Evolutionary conservation across 148 eudicot species (phyloP), one percentile per base, ranked within the genome.

Genomic region (Chenopodium suecicum): DNA sequence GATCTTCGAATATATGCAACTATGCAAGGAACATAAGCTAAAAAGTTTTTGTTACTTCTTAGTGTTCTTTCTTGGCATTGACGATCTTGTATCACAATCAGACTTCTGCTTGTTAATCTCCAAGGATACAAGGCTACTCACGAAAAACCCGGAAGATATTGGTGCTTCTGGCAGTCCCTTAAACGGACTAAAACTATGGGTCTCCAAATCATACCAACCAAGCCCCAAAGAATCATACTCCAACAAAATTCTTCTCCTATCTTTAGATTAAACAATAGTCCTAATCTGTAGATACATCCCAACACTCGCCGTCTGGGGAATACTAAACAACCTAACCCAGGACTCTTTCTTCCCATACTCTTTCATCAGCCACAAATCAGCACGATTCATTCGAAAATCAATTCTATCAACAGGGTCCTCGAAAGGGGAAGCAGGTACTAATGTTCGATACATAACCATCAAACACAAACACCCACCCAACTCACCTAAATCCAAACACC

Each of bases 291-390:
- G 13, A 48, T 13, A 48, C 54, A 48, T 34, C 11, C 4, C 17
- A 14, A 29, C 13, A 32, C 23, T 19, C 23, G 27, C 9, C 16
- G 8, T 7, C 10, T 14, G 6, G 11, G 60, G 80, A 9, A 77
- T 44, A n/a, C 80, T 64, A 25, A 77, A 77, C 44, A 77, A 77
- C 71, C 8, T 65, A 65, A 25, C 80, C 60, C 80, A 77, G 23
- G 60, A 77, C 80, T 37, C 52, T 23, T 62, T 34, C 48, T 76
- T 76, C 19, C 52, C 52, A 37, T 23, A 17, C 44, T 66, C 72
- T 44, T 65, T 64, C 80, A 44, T 65, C 9, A 78, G 44, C 80
- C 80, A 78, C 31, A 77, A 77, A 62, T 77, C 70, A 75, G 78
- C 47, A 2, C 25, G 23, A 16, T 32, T 25, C 3, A 48, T 48